phyloP scores from a whole-genome alignment of 805 yeast species.

The Candida tallmaniae region DNA sequence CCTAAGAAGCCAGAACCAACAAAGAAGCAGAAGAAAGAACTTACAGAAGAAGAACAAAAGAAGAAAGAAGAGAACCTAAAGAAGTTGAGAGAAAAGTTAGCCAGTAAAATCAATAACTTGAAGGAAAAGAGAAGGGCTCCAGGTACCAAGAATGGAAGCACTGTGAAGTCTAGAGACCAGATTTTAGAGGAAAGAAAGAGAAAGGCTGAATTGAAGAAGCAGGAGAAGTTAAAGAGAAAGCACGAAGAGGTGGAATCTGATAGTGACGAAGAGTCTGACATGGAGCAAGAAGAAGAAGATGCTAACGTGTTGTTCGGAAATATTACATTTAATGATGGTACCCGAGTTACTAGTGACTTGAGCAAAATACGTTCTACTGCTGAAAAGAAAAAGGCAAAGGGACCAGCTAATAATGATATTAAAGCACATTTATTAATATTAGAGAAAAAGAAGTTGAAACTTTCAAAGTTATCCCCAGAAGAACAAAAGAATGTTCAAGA shows the following conservation, averaged over 20 bases:
- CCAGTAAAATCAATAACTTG: constrained; percentile 63
- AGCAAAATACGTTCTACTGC: constrained; percentile 45
- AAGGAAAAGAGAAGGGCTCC: constrained; percentile 88
- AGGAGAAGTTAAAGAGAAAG: constrained; percentile 41
- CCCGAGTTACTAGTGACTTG: constrained; percentile 70
- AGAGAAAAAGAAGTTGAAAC: constrained; percentile 66
- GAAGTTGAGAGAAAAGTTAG: constrained; percentile 72
- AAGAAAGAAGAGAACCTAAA: constrained; percentile 52
- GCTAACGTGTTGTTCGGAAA: constrained; percentile 65
- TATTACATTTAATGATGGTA: constrained; percentile 79
- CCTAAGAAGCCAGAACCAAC: not conserved
- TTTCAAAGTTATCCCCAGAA: constrained; percentile 55
- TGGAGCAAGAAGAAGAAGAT: constrained; percentile 28
- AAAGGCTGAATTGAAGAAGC: constrained; percentile 41
- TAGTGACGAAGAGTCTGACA: constrained; percentile 28
- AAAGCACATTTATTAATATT: constrained; percentile 75
- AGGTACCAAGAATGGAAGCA: constrained; percentile 75
- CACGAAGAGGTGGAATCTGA: constrained; percentile 41
- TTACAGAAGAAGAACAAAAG: constrained; percentile 46
- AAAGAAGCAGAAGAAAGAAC: constrained; percentile 18
- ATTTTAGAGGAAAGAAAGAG: constrained; percentile 60
- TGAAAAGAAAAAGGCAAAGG: constrained; percentile 59
- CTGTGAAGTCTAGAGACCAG: constrained; percentile 81
- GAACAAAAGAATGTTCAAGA: constrained; percentile 58
- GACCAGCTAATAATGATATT: constrained; percentile 81